Evolutionary conservation across 2,329 filamentous ascomycete genomes (phyloP).

Genomic region (Colletotrichum euphorbiae): DNA sequence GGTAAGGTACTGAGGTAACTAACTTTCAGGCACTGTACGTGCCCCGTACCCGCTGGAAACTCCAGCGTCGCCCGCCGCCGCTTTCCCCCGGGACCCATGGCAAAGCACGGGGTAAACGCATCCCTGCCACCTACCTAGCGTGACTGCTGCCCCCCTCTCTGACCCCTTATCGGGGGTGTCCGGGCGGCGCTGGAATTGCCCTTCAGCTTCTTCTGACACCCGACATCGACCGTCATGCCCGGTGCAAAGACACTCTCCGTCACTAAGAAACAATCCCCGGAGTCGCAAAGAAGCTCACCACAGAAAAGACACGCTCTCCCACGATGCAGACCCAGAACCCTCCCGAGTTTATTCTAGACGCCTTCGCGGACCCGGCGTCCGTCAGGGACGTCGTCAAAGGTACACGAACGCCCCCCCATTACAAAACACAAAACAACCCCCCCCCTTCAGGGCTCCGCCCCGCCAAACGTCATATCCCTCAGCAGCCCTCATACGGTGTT

Average conservation of each 20-base stretch:
- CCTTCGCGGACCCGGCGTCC: conserved; percentile 89
- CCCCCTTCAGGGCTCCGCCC: conserved; percentile 7
- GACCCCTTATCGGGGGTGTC: conserved; percentile 27
- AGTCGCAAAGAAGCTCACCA: not conserved
- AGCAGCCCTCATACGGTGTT: not conserved
- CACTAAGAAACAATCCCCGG: not conserved
- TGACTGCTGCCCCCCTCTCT: not conserved
- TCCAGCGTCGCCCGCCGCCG: not conserved
- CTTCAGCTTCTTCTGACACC: conserved; percentile 22
- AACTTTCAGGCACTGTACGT: no score
- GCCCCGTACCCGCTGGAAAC: not conserved
- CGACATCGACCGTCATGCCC: not conserved
- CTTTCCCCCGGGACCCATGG: conserved; percentile 20
- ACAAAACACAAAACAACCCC: not conserved
- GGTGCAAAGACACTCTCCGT: not conserved
- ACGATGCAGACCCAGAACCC: conserved; percentile 66
- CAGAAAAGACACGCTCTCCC: not conserved
- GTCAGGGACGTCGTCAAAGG: conserved; percentile 95
- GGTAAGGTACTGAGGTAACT: no score
- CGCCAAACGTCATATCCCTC: conserved; percentile 37
- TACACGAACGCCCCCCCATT: conserved; percentile 52
- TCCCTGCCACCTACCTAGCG: conserved; percentile 14
- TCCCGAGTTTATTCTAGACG: conserved; percentile 92
- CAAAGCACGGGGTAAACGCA: conserved; percentile 26
- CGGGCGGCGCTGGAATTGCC: conserved; percentile 17